phyloP scores from a whole-genome alignment of 345 rosid genomes.

The Mercurialis annua region DNA sequence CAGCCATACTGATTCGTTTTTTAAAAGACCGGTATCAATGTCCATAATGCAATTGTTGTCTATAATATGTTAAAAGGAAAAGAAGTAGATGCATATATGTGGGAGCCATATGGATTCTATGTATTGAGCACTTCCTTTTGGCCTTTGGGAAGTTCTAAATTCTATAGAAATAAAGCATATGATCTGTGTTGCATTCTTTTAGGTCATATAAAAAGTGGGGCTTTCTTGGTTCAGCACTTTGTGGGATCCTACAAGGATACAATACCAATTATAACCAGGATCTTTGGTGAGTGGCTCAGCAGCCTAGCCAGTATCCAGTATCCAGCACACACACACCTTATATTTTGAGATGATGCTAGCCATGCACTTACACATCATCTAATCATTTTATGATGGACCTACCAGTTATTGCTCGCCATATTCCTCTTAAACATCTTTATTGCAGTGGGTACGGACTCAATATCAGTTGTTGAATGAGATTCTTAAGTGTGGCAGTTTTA shows the following conservation, averaged over 20 bases:
- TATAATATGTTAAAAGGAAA: no score
- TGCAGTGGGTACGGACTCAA: not conserved
- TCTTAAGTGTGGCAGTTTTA: no score
- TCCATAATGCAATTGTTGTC: no score
- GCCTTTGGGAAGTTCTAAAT: slow-evolving; percentile 28
- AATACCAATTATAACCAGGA: slow-evolving; percentile 10
- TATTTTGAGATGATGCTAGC: slow-evolving; percentile 20
- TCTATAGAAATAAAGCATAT: slow-evolving; percentile 9
- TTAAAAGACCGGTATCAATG: no score
- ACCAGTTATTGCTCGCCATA: slow-evolving; percentile 24
- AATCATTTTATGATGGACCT: slow-evolving; percentile 28
- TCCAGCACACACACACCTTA: not conserved
- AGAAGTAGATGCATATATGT: slow-evolving; percentile 23
- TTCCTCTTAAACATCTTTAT: not conserved
- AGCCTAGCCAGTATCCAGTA: not conserved
- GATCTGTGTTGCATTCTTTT: slow-evolving; percentile 9
- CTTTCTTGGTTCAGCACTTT: slow-evolving; percentile 24
- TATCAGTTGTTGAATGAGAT: not conserved
- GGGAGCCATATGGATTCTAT: slow-evolving; percentile 22
- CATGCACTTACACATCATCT: slow-evolving; percentile 22
- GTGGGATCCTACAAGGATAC: slow-evolving; percentile 21
- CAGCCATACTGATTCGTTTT: no score
- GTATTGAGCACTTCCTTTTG: slow-evolving; percentile 11
- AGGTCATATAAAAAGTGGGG: slow-evolving; percentile 20
- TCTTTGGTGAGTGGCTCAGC: slow-evolving; percentile 13